Evolutionary conservation across 805 yeast species (phyloP).

Genomic region (Sugiyamaella floridensis): DNA sequence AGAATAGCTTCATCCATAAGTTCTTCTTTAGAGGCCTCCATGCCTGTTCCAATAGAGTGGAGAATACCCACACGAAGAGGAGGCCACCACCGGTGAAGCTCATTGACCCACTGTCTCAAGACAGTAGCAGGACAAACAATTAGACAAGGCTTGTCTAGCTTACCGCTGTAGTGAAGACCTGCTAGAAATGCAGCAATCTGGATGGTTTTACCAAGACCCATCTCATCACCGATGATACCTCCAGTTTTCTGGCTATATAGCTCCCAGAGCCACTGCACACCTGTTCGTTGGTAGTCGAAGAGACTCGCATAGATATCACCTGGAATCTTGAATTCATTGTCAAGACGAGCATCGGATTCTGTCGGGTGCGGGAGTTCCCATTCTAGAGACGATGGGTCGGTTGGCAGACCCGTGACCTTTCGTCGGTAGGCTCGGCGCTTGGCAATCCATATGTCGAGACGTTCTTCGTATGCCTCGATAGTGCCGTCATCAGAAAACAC

Average conservation of each 20-base stretch:
- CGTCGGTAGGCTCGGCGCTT: slow-evolving; percentile 43
- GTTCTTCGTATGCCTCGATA: slow-evolving; percentile 50
- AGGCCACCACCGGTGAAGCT: slow-evolving; percentile 98
- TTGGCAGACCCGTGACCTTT: slow-evolving; percentile 22
- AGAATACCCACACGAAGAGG: slow-evolving; percentile 77
- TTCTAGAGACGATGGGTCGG: slow-evolving; percentile 35
- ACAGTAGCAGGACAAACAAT: slow-evolving; percentile 97
- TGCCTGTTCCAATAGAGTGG: slow-evolving; percentile 89
- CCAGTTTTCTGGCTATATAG: slow-evolving; percentile 84
- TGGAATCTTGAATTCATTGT: slow-evolving; percentile 66
- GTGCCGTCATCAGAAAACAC: slow-evolving; percentile 72
- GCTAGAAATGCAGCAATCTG: slow-evolving; percentile 89
- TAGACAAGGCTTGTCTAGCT: slow-evolving; percentile 67
- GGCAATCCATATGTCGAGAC: slow-evolving; percentile 55
- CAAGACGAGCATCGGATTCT: slow-evolving; percentile 65
- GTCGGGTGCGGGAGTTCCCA: slow-evolving; percentile 75
- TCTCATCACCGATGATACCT: slow-evolving; percentile 95
- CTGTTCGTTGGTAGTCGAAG: slow-evolving; percentile 90
- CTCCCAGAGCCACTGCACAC: slow-evolving; percentile 98
- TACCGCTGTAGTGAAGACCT: slow-evolving; percentile 75
- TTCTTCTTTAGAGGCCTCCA: slow-evolving; percentile 37
- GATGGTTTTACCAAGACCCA: slow-evolving; percentile 96
- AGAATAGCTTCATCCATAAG: slow-evolving; percentile 26
- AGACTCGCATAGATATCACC: slow-evolving; percentile 84
- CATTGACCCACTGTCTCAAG: slow-evolving; percentile 93